phyloP scores from a whole-genome alignment of 305 asterid genomes.

The Solanum hybrid region DNA sequence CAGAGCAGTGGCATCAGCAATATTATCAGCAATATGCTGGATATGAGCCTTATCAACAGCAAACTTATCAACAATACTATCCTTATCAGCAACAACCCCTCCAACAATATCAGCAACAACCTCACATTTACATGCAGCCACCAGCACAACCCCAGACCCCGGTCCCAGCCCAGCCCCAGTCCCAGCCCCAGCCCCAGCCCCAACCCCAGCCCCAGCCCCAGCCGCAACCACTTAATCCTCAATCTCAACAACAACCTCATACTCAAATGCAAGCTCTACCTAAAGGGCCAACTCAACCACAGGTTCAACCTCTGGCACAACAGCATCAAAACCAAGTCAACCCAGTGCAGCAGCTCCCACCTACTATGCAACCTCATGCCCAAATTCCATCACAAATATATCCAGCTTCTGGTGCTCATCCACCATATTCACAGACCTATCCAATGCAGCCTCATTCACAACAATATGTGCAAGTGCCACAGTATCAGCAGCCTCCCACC shows the following conservation, averaged over 20 bases:
- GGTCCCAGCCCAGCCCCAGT: conserved; percentile 13
- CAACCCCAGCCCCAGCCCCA: conserved; percentile 8
- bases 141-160: conserved; percentile 31
- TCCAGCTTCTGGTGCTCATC: conserved; percentile 40
- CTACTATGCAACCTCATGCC: conserved; percentile 45
- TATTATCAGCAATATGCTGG: conserved; percentile 80
- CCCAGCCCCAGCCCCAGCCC: conserved; percentile 26
- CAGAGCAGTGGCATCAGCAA: conserved; percentile 85
- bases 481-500: conserved; percentile 38
- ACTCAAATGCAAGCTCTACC: conserved; percentile 31
- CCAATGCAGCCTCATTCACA: conserved; percentile 22
- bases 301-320: conserved; percentile 31
- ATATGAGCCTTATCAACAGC: conserved; percentile 59
- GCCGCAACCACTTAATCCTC: conserved; percentile 22
- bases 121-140: conserved; percentile 41
- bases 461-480: conserved; percentile 39
- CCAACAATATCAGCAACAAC: conserved; percentile 57
- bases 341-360: conserved; percentile 41
- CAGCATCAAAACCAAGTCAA: conserved; percentile 39
- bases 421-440: conserved; percentile 31
- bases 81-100: conserved; percentile 49
- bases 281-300: conserved; percentile 35
- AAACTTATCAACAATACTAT: conserved; percentile 53
- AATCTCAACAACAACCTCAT: conserved; percentile 26
- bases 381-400: conserved; percentile 35